Conservation (phyloP, 2,329 filamentous ascomycete genomes). For the Beauveria brongniartii region DNA sequence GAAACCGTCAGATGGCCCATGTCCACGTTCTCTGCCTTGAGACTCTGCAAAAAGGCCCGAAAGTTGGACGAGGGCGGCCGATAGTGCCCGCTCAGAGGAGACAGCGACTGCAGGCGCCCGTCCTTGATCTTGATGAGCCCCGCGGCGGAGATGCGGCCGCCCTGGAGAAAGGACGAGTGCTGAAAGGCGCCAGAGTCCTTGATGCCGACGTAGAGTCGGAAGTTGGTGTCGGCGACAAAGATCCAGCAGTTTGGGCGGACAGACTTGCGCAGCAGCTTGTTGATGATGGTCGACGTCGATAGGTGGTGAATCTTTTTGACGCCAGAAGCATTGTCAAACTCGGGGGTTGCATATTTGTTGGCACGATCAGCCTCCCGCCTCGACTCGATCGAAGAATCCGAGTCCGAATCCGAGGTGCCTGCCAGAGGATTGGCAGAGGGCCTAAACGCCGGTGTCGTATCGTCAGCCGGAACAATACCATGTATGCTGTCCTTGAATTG, state of each 20-base stretch:
- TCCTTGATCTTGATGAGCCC: conserved; percentile 80
- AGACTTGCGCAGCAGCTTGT: conserved; percentile 68
- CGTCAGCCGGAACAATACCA: conserved; percentile 58
- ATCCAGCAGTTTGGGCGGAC: conserved; percentile 90
- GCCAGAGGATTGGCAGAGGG: conserved; percentile 15
- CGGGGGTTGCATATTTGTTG: conserved; percentile 57
- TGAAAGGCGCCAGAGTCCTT: conserved; percentile 85
- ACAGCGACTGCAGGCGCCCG: conserved; percentile 66
- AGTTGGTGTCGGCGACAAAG: conserved; percentile 80
- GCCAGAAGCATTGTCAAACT: conserved; percentile 53
- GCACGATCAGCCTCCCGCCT: conserved; percentile 51
- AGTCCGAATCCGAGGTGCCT: conserved; percentile 23
- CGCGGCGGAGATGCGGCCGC: conserved; percentile 71
- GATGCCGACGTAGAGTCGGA: conserved; percentile 81
- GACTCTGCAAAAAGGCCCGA: conserved; percentile 65
- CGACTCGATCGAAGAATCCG: conserved; percentile 33
- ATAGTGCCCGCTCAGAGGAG: conserved; percentile 72
- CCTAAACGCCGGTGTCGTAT: conserved; percentile 48
- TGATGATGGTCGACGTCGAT: conserved; percentile 64
- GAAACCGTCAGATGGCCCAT: conserved; percentile 72
- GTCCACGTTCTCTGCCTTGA: conserved; percentile 68
- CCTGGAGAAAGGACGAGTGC: conserved; percentile 82
- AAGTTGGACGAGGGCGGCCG: conserved; percentile 78
- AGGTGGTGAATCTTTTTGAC: conserved; percentile 50
- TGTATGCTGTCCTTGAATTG: conserved; percentile 72